Percentiles rank a stretch among this genome's conserved stretches.
Evolutionary conservation across 306 rosid species (phyloP).

Genomic region (apple (Malus domestica)): DNA sequence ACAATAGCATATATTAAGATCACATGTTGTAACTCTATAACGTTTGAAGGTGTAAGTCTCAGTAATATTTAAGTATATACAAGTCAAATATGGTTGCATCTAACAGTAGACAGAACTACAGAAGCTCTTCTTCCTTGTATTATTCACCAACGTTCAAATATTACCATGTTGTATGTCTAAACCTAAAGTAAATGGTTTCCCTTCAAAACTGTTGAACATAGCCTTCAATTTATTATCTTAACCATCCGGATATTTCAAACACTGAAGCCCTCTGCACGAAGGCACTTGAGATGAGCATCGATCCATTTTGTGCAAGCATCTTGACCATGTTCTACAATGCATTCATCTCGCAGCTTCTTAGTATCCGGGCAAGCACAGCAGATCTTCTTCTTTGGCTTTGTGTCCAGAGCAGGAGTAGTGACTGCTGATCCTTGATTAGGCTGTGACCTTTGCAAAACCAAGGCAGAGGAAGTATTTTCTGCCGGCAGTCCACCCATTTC

Average conservation of each 20-base stretch:
- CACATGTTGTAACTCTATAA: not conserved
- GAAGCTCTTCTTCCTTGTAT: slow-evolving; percentile 4
- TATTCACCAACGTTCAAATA: slow-evolving; percentile 20
- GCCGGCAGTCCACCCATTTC: slow-evolving; percentile 44
- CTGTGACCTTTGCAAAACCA: slow-evolving; percentile 23
- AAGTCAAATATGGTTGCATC: slow-evolving; percentile 5
- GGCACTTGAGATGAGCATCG: slow-evolving; percentile 76
- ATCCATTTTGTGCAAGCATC: slow-evolving; percentile 78
- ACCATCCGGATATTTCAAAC: slow-evolving; percentile 34
- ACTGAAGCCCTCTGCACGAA: slow-evolving; percentile 81
- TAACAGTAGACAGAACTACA: slow-evolving; percentile 17
- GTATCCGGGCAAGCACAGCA: slow-evolving; percentile 86
- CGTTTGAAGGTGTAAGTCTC: not conserved
- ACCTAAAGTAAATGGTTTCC: slow-evolving; percentile 6
- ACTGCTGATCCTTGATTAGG: slow-evolving; percentile 16
- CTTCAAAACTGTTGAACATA: slow-evolving; percentile 7
- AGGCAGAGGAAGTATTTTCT: slow-evolving; percentile 31
- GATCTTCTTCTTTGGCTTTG: slow-evolving; percentile 74
- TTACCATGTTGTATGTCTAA: slow-evolving; percentile 10
- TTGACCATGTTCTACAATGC: slow-evolving; percentile 88
- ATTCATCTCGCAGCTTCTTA: slow-evolving; percentile 78
- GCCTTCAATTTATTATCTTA: not conserved
- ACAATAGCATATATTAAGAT: not conserved
- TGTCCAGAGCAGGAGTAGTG: slow-evolving; percentile 17
- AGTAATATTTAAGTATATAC: not conserved